phyloP scores from a whole-genome alignment of 805 yeast genomes.

The Candida chauliodis region DNA sequence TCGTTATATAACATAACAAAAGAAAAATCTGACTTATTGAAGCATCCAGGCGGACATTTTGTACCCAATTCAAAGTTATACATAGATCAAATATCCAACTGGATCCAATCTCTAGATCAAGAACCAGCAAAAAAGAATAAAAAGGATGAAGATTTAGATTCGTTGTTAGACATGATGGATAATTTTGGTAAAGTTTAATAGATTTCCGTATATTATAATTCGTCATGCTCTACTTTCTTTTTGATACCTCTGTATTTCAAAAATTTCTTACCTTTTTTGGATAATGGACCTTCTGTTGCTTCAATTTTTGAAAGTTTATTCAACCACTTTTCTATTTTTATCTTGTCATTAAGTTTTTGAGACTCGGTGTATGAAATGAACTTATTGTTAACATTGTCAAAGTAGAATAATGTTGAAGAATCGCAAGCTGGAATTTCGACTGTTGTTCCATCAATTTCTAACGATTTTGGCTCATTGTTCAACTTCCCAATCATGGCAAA shows the following conservation, averaged over 20 bases:
- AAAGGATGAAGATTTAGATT: conserved; percentile 25
- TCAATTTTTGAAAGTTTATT: conserved; percentile 18
- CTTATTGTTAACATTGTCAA: conserved; percentile 15
- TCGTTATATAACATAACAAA: conserved; percentile 42
- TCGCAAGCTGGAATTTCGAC: conserved; percentile 19
- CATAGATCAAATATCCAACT: conserved; percentile 37
- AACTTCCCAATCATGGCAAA: conserved; percentile 42
- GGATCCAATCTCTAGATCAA: conserved; percentile 26
- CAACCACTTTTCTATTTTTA: conserved; percentile 31
- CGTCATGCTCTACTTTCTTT: conserved; percentile 12
- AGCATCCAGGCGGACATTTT: conserved; percentile 96
- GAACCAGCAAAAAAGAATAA: conserved; percentile 12
- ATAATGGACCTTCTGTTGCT: conserved; percentile 37
- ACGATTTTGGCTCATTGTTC: conserved; percentile 15
- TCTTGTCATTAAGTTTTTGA: conserved; percentile 27
- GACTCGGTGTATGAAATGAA: conserved; percentile 21
- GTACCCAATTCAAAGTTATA: conserved; percentile 78
- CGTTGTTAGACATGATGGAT: conserved; percentile 39
- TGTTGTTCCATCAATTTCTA: conserved; percentile 18
- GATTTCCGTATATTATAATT: conserved; percentile 5
- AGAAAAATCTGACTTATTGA: conserved; percentile 54
- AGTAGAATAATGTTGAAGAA: conserved; percentile 26
- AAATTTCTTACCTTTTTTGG: conserved; percentile 26
- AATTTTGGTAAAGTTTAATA: conserved; percentile 17
- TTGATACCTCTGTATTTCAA: conserved; percentile 29